Percentiles rank a stretch among this genome's conserved stretches.
Evolutionary conservation across 441 rosid species (phyloP).

Genomic region (Gossypium aridum): DNA sequence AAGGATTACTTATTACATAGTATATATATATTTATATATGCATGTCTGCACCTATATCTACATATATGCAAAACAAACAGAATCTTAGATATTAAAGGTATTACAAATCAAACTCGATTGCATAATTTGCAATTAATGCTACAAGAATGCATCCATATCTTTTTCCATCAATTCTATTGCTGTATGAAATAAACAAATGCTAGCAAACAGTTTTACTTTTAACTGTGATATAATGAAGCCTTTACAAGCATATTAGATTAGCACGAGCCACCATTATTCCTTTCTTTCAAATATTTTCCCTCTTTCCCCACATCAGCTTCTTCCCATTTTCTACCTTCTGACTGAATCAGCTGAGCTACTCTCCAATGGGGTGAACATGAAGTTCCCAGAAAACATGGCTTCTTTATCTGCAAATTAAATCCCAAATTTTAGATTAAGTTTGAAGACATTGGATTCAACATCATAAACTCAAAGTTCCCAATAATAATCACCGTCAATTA

Average conservation of each 20-base stretch:
- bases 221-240: neutral
- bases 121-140: neutral
- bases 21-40: too few species aligned
- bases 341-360: constrained; percentile 17
- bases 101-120: neutral
- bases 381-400: constrained; percentile 82
- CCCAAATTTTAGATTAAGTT: constrained; percentile 5
- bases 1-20: neutral
- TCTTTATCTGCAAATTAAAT: constrained; percentile 65
- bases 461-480: neutral
- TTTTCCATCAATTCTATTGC: neutral
- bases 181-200: neutral
- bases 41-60: too few species aligned
- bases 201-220: neutral
- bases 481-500: neutral
- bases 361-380: constrained; percentile 68
- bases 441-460: neutral
- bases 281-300: neutral
- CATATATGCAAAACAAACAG: neutral
- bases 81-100: neutral
- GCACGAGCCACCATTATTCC: neutral
- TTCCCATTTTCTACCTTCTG: constrained; percentile 17
- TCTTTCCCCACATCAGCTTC: neutral
- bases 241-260: constrained; percentile 5
- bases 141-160: neutral